Percentiles rank a stretch among this genome's conserved stretches.
Evolutionary conservation across 2,329 filamentous ascomycete genomes (phyloP).

Genomic region (Coleophoma cylindrospora): DNA sequence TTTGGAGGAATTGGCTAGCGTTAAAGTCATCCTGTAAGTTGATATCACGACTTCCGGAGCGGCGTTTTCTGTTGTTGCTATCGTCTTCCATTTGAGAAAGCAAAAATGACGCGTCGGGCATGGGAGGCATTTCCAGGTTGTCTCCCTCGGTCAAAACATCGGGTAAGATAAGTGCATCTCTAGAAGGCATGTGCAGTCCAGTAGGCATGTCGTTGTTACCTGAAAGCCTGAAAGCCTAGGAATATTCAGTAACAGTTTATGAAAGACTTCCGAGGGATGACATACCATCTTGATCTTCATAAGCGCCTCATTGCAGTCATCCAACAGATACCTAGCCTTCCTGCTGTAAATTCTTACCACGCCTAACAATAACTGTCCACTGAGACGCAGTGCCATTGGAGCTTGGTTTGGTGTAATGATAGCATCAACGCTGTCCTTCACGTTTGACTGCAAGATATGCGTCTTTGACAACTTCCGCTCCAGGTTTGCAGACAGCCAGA

Average conservation of each 20-base stretch:
- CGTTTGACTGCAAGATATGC: conserved; percentile 89
- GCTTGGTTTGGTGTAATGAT: conserved; percentile 93
- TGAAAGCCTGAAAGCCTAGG: conserved; percentile 83
- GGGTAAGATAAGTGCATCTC: conserved; percentile 81
- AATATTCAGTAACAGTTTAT: conserved; percentile 26
- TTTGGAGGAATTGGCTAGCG: conserved; percentile 77
- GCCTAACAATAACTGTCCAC: conserved; percentile 88
- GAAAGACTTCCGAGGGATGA: conserved; percentile 16
- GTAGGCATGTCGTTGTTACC: conserved; percentile 95
- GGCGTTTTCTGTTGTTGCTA: conserved; percentile 50
- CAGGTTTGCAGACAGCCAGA: conserved; percentile 97
- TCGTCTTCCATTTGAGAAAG: conserved; percentile 68
- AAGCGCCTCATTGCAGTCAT: conserved; percentile 95
- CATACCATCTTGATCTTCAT: conserved; percentile 98
- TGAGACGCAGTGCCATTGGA: conserved; percentile 89
- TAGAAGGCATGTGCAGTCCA: conserved; percentile 73
- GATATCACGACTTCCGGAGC: conserved; percentile 58
- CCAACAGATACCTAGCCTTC: conserved; percentile 91
- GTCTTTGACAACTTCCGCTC: conserved; percentile 98
- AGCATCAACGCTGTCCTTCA: conserved; percentile 89
- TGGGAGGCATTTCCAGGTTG: conserved; percentile 68
- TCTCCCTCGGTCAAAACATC: conserved; percentile 93
- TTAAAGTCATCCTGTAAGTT: conserved; percentile 65
- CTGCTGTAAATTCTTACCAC: conserved; percentile 97
- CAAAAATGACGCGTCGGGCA: conserved; percentile 82